phyloP scores from a whole-genome alignment of 148 eudicot species.

The Chenopodium album region DNA sequence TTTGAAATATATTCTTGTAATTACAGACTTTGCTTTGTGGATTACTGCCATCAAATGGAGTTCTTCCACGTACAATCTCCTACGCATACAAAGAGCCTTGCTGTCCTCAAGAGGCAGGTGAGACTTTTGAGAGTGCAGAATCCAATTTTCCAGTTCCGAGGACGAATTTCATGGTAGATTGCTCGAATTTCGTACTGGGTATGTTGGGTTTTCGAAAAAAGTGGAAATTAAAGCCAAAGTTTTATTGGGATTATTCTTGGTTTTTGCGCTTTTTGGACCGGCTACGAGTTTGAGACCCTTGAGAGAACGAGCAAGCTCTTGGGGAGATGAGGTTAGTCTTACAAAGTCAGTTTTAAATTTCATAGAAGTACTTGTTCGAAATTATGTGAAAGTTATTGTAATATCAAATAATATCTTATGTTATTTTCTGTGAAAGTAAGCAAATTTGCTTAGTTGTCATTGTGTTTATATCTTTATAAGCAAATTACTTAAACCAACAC shows the following conservation, averaged over 20 bases:
- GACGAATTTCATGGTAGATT: conserved; percentile 11
- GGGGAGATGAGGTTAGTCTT: conserved; percentile 90
- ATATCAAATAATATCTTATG: not conserved
- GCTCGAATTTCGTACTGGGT: conserved; percentile 27
- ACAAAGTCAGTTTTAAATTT: not conserved
- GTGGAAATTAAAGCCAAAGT: conserved; percentile 32
- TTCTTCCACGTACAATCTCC: too few relatives aligned
- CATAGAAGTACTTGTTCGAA: not conserved
- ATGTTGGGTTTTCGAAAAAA: conserved; percentile 1
- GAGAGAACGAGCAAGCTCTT: conserved; percentile 59
- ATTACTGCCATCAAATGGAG: too few relatives aligned
- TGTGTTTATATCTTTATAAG: not conserved
- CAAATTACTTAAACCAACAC: not conserved
- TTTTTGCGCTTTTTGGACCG: conserved; percentile 35
- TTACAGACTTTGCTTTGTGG: too few relatives aligned
- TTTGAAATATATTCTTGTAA: too few relatives aligned
- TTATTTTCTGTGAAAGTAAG: not conserved
- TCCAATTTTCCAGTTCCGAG: conserved; percentile 10
- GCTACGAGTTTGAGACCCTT: conserved; percentile 65
- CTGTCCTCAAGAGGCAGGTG: too few relatives aligned
- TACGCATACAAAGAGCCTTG: too few relatives aligned
- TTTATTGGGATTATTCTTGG: conserved; percentile 35
- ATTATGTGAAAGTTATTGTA: not conserved
- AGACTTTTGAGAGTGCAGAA: too few relatives aligned
- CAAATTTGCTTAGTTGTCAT: not conserved